Base-by-base conservation (phyloP, 257 asterid genomes). In the Avicennia marina region DNA sequence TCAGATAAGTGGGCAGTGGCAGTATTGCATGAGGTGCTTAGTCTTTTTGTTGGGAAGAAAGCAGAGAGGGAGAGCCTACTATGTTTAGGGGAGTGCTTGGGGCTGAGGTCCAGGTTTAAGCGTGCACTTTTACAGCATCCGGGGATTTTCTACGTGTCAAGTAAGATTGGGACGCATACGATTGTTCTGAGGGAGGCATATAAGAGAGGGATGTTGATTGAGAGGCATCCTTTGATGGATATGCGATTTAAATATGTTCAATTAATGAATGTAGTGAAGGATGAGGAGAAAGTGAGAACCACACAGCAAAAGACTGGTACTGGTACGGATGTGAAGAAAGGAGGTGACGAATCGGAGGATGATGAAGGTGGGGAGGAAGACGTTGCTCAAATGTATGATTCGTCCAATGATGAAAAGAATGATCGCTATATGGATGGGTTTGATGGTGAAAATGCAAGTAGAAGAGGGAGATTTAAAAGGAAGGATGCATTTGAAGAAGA, bases 51-150 rank as follows among this genome's bases (percentile, higher is more conserved):
- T 15, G 95, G 95, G 52, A 87, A 68, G 71, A 90, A 85, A 65
- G 95, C 84, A 15, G 95, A 83, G 72, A 79, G 64, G 84, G 96
- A 87, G 58, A 78, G 54, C 38, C 18, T 91, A 75, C 82, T 91
- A 21, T 60, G 13, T 52, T 74, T 91, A 38, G 98, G 94, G 38
- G 96, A 87, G 82, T 71, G 12, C 71, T 85, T 85, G 33, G 98
- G 98, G 71, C 68, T 87, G 66, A 70, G 94, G 31, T 71, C 98
- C 49, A 85, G 94, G 72, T 87, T 91, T 70, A 91, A 83, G 81
- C 73, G 62, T 18, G 93, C 89, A 0, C 52, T 85, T 33, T 50
- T 88, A 78, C 85, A 83, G 29, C 96, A 91, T 78, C 96, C 98
- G 0, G 96, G 94, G 59, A 83, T 91, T 55, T 91, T 91, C 44